phyloP scores from a whole-genome alignment of 2,329 filamentous ascomycete species.

The Arthrobotrys conoides region DNA sequence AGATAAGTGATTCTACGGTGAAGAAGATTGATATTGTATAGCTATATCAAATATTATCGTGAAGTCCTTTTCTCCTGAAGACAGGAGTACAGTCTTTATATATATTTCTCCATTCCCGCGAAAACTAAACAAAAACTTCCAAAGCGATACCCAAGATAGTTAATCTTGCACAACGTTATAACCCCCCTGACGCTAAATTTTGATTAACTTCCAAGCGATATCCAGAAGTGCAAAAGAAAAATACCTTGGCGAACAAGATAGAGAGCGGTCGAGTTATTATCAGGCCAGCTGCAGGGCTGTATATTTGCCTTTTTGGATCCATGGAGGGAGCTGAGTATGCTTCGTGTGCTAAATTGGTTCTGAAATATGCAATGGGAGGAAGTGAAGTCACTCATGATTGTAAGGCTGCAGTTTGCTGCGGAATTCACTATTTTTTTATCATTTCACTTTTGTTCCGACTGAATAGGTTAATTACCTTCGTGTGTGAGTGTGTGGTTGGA shows the following conservation, averaged over 20 bases:
- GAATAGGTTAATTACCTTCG: neutral
- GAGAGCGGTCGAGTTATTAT: neutral
- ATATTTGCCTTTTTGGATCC: conserved; percentile 7
- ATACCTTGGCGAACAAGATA: conserved; percentile 15
- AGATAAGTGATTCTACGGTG: neutral
- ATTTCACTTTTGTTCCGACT: conserved; percentile 11
- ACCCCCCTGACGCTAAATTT: conserved; percentile 23
- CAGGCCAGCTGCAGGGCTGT: conserved; percentile 35
- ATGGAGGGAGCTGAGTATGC: neutral
- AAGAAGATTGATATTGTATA: neutral
- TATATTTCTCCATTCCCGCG: neutral
- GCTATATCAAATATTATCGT: neutral
- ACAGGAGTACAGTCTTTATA: neutral
- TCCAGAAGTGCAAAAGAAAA: conserved; percentile 33
- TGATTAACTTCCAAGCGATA: conserved; percentile 14
- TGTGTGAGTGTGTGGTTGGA: no score
- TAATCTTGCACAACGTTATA: no score
- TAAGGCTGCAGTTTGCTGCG: conserved; percentile 16
- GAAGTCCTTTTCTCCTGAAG: neutral
- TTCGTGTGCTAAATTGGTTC: no score
- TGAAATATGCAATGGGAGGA: no score
- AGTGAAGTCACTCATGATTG: neutral
- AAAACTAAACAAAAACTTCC: neutral
- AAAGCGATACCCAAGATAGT: no score
- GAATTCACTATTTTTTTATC: neutral